Evolutionary conservation across 2,329 filamentous ascomycete species (phyloP).

Genomic region (Mycocentrospora acerina): DNA sequence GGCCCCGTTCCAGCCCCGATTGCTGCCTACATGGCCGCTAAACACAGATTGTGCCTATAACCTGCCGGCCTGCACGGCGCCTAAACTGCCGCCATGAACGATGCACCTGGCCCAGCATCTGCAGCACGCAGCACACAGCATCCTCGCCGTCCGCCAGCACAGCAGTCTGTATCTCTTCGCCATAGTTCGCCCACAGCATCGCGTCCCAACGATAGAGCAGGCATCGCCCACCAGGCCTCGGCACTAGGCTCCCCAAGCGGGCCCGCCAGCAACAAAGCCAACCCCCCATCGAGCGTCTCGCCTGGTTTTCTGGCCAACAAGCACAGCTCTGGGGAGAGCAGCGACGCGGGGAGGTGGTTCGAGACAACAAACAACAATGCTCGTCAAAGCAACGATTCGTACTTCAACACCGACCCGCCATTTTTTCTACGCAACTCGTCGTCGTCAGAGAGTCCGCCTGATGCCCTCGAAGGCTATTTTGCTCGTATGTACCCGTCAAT

Average conservation of each 20-base stretch:
- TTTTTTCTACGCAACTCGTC: conserved; percentile 51
- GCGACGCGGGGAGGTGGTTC: conserved; percentile 56
- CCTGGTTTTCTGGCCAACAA: conserved; percentile 37
- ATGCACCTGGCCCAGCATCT: conserved; percentile 21
- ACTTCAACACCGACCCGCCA: conserved; percentile 48
- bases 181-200: conserved; percentile 37
- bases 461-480: conserved; percentile 22
- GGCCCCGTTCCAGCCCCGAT: conserved; percentile 1
- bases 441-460: conserved; percentile 47
- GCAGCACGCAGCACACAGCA: conserved; percentile 17
- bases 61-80: conserved; percentile 3
- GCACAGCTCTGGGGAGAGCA: conserved; percentile 53
- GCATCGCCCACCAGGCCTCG: conserved; percentile 10
- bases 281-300: conserved; percentile 44
- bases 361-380: conserved; percentile 54
- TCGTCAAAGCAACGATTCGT: conserved; percentile 37
- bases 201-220: neutral
- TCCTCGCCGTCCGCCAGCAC: conserved; percentile 47
- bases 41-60: conserved; percentile 14
- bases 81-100: conserved; percentile 20
- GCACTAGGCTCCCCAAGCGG: conserved; percentile 24
- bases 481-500: conserved; percentile 16
- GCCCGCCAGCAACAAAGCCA: conserved; percentile 38
- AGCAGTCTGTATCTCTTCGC: conserved; percentile 50
- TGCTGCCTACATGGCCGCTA: conserved; percentile 13